A percentile compares a stretch with the other conserved stretches of the same genome.
phyloP scores from a whole-genome alignment of 2,329 filamentous ascomycete genomes.

The Talaromyces sp. region DNA sequence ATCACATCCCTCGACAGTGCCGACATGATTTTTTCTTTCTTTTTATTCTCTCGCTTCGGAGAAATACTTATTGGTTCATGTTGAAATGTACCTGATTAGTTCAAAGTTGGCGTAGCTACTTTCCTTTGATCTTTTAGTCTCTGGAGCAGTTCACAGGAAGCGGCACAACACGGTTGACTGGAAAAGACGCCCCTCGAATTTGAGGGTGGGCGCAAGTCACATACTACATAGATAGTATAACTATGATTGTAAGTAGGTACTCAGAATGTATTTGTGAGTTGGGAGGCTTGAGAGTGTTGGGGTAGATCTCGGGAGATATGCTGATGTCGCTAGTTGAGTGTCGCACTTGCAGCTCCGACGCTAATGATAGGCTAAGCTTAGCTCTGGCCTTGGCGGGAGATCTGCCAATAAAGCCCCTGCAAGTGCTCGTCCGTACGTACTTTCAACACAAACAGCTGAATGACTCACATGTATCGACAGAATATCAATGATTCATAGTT shows the following conservation, averaged over 20 bases:
- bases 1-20: background rate
- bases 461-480: background rate
- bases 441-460: background rate
- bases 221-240: background rate
- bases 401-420: background rate
- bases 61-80: background rate
- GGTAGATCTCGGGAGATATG: background rate
- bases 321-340: background rate
- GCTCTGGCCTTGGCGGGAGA: background rate
- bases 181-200: background rate
- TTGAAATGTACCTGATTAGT: background rate
- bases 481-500: conserved; percentile 1
- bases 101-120: background rate
- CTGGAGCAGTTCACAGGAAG: too few relatives aligned
- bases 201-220: background rate
- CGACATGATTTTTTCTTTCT: background rate
- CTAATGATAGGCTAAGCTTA: background rate
- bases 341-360: conserved; percentile 4
- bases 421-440: too few relatives aligned
- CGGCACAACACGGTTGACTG: background rate
- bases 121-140: background rate
- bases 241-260: background rate
- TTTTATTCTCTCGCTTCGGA: background rate
- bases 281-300: background rate
- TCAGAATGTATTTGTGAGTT: too few relatives aligned